These are phyloP conservation scores for Pelargonium australe DNA, from an alignment of 441 rosid genomes.

Conservation along the genomic window DNA sequence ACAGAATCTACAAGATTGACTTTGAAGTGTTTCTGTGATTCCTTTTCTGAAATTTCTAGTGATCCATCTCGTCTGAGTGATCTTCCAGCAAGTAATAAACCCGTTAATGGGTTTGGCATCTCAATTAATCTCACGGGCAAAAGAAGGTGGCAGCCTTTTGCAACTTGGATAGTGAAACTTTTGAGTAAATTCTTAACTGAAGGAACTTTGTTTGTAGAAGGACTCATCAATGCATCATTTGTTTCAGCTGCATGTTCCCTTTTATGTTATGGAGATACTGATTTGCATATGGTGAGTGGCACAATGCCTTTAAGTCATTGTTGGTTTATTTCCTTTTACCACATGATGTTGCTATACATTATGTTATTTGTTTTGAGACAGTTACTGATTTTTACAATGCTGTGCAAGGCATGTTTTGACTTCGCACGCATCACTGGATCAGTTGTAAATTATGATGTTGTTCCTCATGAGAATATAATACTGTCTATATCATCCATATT, in stretches of 20 bases:
- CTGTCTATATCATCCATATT: constrained; percentile 67
- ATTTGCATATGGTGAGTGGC: constrained; percentile 80
- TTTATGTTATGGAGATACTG: constrained; percentile 73
- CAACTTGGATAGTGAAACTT: constrained; percentile 73
- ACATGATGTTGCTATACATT: constrained; percentile 18
- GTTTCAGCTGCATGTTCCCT: constrained; percentile 69
- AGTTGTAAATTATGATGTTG: constrained; percentile 51
- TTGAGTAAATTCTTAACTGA: constrained; percentile 83
- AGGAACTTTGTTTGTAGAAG: constrained; percentile 88
- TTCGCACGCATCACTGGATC: constrained; percentile 71
- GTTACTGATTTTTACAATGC: constrained; percentile 44
- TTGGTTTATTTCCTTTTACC: background rate
- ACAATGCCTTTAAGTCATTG: constrained; percentile 17
- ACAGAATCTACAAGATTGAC: constrained; percentile 31
- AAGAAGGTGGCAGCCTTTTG: constrained; percentile 75
- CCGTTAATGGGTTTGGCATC: constrained; percentile 62
- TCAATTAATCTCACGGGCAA: constrained; percentile 52
- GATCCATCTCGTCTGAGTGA: constrained; percentile 59
- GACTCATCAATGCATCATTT: constrained; percentile 60
- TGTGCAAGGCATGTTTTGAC: constrained; percentile 93
- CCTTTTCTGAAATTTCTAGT: constrained; percentile 46
- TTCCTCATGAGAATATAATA: constrained; percentile 69
- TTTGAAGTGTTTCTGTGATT: constrained; percentile 59
- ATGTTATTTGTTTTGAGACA: constrained; percentile 22
- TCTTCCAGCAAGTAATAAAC: constrained; percentile 60